Percentiles rank a stretch among this genome's conserved stretches.
phyloP scores from a whole-genome alignment of 306 rosid species.

The Fragaria ananassa region DNA sequence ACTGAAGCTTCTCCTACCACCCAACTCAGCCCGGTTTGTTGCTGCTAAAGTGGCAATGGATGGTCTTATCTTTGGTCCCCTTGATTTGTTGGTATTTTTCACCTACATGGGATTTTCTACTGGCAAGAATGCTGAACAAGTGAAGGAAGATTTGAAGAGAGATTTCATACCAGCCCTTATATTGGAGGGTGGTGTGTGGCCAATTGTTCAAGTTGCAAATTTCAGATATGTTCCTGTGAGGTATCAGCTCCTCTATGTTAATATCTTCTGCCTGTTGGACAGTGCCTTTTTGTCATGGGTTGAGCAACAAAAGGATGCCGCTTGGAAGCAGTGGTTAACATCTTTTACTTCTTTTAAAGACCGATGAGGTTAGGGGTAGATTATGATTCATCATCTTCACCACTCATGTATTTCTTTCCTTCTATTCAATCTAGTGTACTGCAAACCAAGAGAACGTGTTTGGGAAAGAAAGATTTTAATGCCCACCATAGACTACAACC shows the following conservation, averaged over 20 bases:
- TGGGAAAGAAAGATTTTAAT: background rate
- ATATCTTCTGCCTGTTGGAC: slow-evolving; percentile 82
- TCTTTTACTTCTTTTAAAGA: slow-evolving; percentile 53
- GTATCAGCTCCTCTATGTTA: slow-evolving; percentile 88
- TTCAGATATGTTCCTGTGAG: slow-evolving; percentile 82
- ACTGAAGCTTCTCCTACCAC: slow-evolving; percentile 49
- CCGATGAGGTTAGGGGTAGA: slow-evolving; percentile 28
- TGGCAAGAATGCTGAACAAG: slow-evolving; percentile 66
- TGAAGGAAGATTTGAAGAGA: slow-evolving; percentile 80
- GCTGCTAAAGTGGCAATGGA: slow-evolving; percentile 75
- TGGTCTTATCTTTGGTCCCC: slow-evolving; percentile 68
- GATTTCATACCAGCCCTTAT: slow-evolving; percentile 76
- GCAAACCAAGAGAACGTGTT: background rate
- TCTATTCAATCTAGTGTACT: background rate
- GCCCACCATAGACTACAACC: background rate
- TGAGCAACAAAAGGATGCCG: slow-evolving; percentile 89
- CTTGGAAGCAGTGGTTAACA: slow-evolving; percentile 86
- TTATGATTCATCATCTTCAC: slow-evolving; percentile 18
- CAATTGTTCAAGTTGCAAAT: slow-evolving; percentile 73
- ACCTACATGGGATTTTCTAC: slow-evolving; percentile 78
- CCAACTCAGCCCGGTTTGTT: slow-evolving; percentile 68
- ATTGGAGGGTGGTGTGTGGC: slow-evolving; percentile 85
- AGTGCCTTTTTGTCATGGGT: slow-evolving; percentile 93
- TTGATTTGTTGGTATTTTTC: slow-evolving; percentile 71
- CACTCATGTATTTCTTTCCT: background rate